Evolutionary conservation across 352 stramenopile species (phyloP).

Genomic region (Phytophthora pistaciae): DNA sequence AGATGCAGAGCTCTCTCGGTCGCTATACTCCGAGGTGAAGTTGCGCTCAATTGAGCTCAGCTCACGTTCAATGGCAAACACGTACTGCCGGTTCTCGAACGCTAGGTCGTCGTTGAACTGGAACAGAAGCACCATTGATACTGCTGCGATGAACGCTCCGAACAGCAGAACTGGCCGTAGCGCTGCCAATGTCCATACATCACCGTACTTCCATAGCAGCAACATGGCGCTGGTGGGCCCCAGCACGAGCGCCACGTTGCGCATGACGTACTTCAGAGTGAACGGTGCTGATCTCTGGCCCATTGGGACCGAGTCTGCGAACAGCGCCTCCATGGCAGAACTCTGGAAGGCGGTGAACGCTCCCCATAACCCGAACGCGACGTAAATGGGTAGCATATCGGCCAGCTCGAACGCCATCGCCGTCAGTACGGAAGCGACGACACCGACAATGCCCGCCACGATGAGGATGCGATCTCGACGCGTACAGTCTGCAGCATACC

Average conservation of each 20-base stretch:
- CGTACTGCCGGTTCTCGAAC: constrained; percentile 68
- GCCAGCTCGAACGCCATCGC: constrained; percentile 55
- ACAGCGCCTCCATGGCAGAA: constrained; percentile 82
- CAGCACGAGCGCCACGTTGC: constrained; percentile 56
- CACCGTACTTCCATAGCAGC: constrained; percentile 76
- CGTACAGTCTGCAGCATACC: constrained; percentile 60
- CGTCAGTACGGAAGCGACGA: constrained; percentile 49
- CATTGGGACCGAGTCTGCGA: constrained; percentile 82
- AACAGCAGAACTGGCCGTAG: constrained; percentile 76
- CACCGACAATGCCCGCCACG: constrained; percentile 46
- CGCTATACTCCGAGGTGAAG: constrained; percentile 66
- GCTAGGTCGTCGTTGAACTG: constrained; percentile 84
- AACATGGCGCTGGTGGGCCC: constrained; percentile 69
- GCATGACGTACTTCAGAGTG: constrained; percentile 76
- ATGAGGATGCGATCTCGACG: constrained; percentile 65
- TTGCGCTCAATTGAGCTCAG: constrained; percentile 71
- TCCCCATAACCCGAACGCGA: constrained; percentile 81
- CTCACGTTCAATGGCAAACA: constrained; percentile 66
- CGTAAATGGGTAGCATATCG: constrained; percentile 60
- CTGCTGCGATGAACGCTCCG: constrained; percentile 63
- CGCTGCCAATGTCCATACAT: constrained; percentile 76
- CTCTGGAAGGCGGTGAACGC: constrained; percentile 81
- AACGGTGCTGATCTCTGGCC: constrained; percentile 80
- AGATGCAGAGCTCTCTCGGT: constrained; percentile 22
- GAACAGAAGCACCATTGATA: constrained; percentile 74